Percentiles rank a stretch among this genome's conserved stretches.
Conservation (phyloP, 2,329 filamentous ascomycete genomes). For the Zasmidium angulare region DNA sequence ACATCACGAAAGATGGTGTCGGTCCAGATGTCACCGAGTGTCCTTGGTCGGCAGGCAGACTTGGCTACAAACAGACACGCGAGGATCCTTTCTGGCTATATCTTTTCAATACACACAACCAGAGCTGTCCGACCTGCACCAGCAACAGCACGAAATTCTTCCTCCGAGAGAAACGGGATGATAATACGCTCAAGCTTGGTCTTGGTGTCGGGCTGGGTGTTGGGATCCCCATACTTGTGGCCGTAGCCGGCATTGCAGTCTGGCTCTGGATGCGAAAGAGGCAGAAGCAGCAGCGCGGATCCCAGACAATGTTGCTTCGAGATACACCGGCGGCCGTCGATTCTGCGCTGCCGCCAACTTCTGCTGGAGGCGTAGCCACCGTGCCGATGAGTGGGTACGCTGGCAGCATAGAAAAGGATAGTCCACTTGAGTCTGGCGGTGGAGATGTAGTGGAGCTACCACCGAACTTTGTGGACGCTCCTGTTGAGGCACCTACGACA, state of each 20-base stretch:
- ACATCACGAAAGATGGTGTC: neutral
- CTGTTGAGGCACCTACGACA: neutral
- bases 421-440: neutral
- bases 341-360: neutral
- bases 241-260: neutral
- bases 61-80: neutral
- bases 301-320: neutral
- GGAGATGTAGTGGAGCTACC: neutral
- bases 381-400: neutral
- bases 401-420: neutral
- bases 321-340: neutral
- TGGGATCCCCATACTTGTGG: neutral
- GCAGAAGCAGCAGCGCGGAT: neutral
- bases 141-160: neutral
- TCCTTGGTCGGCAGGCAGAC: neutral
- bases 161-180: neutral
- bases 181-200: neutral
- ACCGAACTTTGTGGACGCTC: neutral
- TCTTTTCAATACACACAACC: neutral
- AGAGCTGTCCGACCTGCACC: neutral
- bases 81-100: neutral
- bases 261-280: neutral
- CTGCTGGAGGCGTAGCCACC: neutral
- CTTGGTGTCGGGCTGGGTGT: neutral
- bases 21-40: neutral